A percentile compares a stretch with the other conserved stretches of the same genome.
phyloP scores from a whole-genome alignment of 192 early-diverging fungal genomes.

The Umbelopsis ramanniana region DNA sequence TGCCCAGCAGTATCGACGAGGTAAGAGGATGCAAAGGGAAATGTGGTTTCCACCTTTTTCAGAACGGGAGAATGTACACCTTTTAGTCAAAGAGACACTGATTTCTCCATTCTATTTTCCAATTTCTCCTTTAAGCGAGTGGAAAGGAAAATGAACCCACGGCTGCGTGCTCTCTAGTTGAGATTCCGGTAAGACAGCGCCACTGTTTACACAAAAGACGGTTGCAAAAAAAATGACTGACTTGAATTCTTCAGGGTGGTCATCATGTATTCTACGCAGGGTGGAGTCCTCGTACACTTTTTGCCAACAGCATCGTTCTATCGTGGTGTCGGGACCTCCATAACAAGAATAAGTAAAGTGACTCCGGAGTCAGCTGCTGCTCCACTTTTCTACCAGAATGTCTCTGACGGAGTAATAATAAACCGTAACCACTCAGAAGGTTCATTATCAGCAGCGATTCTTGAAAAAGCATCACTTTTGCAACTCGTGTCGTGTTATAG shows the following conservation, averaged over 20 bases:
- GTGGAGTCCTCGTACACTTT: background rate
- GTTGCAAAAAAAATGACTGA: background rate
- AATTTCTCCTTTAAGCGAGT: constrained; percentile 11
- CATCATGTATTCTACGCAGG: constrained; percentile 6
- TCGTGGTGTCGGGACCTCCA: constrained; percentile 14
- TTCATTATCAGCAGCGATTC: too few species aligned
- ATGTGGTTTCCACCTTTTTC: background rate
- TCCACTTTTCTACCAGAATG: too few species aligned
- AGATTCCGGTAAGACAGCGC: constrained; percentile 5
- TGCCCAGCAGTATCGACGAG: background rate
- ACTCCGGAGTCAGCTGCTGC: background rate
- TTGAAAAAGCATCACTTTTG: too few species aligned
- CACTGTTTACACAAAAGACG: background rate
- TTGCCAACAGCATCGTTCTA: background rate
- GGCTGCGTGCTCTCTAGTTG: background rate
- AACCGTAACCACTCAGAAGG: too few species aligned
- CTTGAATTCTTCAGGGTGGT: background rate
- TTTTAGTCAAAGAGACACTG: background rate
- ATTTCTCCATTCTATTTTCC: background rate
- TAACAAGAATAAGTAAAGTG: constrained; percentile 13
- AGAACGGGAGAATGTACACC: background rate
- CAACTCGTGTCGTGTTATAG: too few species aligned
- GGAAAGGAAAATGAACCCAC: constrained; percentile 1
- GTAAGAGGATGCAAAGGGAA: background rate
- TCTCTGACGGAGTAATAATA: too few species aligned